Evolutionary conservation across 805 yeast genomes (phyloP).

Genomic region (Groenewaldozyma tartarivorans): DNA sequence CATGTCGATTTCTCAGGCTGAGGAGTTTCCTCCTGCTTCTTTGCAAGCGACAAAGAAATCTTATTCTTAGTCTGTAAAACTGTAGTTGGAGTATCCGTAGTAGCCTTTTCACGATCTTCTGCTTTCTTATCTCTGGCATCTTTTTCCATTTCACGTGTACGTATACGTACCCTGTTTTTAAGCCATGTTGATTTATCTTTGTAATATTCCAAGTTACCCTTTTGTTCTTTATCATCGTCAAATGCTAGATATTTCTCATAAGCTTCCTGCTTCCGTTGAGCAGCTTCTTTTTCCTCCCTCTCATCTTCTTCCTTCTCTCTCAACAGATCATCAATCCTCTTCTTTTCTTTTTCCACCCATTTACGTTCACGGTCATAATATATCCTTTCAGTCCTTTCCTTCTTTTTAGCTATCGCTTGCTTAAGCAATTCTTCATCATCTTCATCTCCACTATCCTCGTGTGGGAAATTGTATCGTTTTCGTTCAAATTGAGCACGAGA

Average conservation of each 20-base stretch:
- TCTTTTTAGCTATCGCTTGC: slow-evolving; percentile 5
- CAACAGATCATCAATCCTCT: slow-evolving; percentile 22
- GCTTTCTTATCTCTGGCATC: slow-evolving; percentile 17
- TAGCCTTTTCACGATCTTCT: slow-evolving; percentile 9
- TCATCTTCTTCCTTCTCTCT: slow-evolving; percentile 12
- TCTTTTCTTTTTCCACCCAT: slow-evolving; percentile 32
- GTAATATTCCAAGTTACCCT: slow-evolving; percentile 14
- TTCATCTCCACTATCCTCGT: slow-evolving; percentile 8
- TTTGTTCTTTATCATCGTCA: slow-evolving; percentile 14
- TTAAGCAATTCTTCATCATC: slow-evolving; percentile 4
- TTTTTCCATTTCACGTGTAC: slow-evolving; percentile 15
- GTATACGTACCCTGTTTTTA: slow-evolving; percentile 13
- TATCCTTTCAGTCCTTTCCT: slow-evolving; percentile 7
- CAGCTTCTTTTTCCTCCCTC: slow-evolving; percentile 7
- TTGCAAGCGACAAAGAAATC: slow-evolving; percentile 11
- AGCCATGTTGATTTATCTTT: slow-evolving; percentile 21
- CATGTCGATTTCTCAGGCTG: not conserved
- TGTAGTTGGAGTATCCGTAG: not conserved
- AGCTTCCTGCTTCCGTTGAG: slow-evolving; percentile 6
- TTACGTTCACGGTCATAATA: slow-evolving; percentile 26
- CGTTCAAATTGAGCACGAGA: slow-evolving; percentile 1
- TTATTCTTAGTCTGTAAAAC: not conserved
- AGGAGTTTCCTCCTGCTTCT: not conserved
- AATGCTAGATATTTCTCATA: slow-evolving; percentile 13
- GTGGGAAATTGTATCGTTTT: slow-evolving; percentile 2